These are phyloP conservation scores for Scytalidium lignicola DNA, from an alignment of 2,329 filamentous ascomycete species.

Conservation along the genomic window DNA sequence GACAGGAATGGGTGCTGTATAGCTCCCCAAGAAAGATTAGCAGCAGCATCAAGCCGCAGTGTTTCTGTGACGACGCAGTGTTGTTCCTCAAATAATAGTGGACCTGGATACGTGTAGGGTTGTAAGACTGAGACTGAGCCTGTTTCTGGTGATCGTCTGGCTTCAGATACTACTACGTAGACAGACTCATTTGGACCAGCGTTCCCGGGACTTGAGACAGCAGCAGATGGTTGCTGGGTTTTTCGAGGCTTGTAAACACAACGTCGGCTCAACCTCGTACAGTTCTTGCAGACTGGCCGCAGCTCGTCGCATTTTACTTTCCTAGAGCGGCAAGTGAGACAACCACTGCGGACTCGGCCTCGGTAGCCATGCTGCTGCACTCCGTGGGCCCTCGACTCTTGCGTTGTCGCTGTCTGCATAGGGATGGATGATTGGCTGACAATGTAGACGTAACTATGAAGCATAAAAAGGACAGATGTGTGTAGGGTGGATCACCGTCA, in stretches of 20 bases:
- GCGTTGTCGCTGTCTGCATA: neutral
- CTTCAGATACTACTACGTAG: no score
- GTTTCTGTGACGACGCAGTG: neutral
- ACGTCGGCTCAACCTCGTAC: constrained; percentile 7
- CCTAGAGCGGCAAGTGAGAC: constrained; percentile 16
- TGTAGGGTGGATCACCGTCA: neutral
- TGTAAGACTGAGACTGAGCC: neutral
- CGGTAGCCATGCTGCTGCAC: constrained; percentile 8
- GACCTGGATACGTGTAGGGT: neutral
- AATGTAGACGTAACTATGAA: no score
- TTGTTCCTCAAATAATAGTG: neutral
- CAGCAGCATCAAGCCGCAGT: neutral
- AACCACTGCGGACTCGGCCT: constrained; percentile 18
- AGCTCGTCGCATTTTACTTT: constrained; percentile 8
- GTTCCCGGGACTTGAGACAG: neutral
- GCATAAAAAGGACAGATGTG: no score
- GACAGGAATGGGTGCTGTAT: neutral
- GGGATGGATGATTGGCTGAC: no score
- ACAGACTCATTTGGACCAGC: neutral
- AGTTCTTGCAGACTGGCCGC: constrained; percentile 18
- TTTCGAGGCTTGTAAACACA: constrained; percentile 13
- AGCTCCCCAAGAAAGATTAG: neutral
- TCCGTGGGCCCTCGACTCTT: neutral
- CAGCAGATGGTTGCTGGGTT: neutral
- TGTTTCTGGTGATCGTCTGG: neutral